Percentiles rank a stretch among this genome's conserved stretches.
phyloP scores from a whole-genome alignment of 768 basidiomycete species.

The Amanita phalloides region DNA sequence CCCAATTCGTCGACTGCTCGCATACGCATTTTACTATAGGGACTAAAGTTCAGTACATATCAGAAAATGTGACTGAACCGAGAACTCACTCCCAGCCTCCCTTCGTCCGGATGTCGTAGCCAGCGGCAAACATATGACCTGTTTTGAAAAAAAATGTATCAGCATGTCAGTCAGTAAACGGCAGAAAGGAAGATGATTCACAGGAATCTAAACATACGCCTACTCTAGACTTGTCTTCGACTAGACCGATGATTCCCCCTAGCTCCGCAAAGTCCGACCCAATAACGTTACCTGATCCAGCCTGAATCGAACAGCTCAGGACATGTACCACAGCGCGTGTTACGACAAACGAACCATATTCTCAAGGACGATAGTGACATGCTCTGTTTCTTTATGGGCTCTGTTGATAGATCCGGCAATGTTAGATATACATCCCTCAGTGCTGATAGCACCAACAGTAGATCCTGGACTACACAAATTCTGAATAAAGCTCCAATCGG shows the following conservation, averaged over 20 bases:
- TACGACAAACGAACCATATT: constrained; percentile 54
- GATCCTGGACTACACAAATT: constrained; percentile 53
- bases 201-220: constrained; percentile 87
- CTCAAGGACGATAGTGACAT: constrained; percentile 61
- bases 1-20: not conserved
- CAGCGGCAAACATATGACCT: constrained; percentile 25
- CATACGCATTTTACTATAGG: constrained; percentile 16
- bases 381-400: constrained; percentile 50
- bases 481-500: not conserved
- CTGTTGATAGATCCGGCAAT: constrained; percentile 69
- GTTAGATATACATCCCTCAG: constrained; percentile 45
- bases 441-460: constrained; percentile 58
- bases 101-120: constrained; percentile 70
- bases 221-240: constrained; percentile 65
- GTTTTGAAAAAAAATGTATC: not conserved
- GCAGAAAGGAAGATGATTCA: constrained; percentile 16
- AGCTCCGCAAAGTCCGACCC: constrained; percentile 65
- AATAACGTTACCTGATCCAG: constrained; percentile 70
- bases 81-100: constrained; percentile 59
- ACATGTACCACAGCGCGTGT: not conserved
- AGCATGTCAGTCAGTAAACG: not conserved
- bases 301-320: constrained; percentile 27
- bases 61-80: not conserved
- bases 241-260: constrained; percentile 52
- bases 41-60: not conserved